These are phyloP conservation scores for Sarocladium oryzae DNA, from an alignment of 2,329 filamentous ascomycete species.

Conservation along the genomic window DNA sequence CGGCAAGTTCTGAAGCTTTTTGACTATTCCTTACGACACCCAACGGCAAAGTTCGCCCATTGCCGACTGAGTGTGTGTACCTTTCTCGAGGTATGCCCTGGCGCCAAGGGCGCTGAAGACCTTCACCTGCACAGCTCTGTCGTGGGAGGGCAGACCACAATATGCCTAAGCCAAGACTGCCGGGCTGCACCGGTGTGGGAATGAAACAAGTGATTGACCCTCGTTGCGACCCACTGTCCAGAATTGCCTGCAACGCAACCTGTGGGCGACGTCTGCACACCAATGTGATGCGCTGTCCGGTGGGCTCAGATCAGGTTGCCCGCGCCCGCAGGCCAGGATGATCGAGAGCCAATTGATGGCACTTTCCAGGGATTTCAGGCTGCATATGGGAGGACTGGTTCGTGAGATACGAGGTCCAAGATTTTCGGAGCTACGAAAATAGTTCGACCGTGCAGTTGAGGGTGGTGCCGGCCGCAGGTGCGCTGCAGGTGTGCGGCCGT, in stretches of 20 bases:
- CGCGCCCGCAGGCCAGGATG: not conserved
- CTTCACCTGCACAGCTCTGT: too few species aligned
- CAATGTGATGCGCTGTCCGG: not conserved
- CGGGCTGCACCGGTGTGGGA: too few species aligned
- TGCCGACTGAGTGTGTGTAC: too few species aligned
- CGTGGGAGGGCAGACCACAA: too few species aligned
- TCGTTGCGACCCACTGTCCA: too few species aligned
- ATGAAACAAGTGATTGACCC: not conserved
- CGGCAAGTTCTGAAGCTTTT: too few species aligned
- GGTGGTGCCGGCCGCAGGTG: not conserved
- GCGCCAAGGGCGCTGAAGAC: too few species aligned
- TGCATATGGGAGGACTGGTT: not conserved
- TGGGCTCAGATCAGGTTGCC: not conserved
- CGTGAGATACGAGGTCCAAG: constrained; percentile 4
- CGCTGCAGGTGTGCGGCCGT: not conserved
- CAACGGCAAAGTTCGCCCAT: too few species aligned
- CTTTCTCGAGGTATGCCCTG: too few species aligned
- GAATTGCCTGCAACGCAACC: too few species aligned
- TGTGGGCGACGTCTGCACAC: not conserved
- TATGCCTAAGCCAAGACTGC: not conserved
- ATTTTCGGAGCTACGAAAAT: not conserved
- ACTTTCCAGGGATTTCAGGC: not conserved
- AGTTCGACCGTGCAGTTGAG: not conserved
- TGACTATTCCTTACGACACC: too few species aligned
- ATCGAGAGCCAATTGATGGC: too few species aligned